A percentile compares a stretch with the other conserved stretches of the same genome.
These are phyloP conservation scores for Viola odorata DNA, from an alignment of 345 rosid genomes.

Conservation along the genomic window DNA sequence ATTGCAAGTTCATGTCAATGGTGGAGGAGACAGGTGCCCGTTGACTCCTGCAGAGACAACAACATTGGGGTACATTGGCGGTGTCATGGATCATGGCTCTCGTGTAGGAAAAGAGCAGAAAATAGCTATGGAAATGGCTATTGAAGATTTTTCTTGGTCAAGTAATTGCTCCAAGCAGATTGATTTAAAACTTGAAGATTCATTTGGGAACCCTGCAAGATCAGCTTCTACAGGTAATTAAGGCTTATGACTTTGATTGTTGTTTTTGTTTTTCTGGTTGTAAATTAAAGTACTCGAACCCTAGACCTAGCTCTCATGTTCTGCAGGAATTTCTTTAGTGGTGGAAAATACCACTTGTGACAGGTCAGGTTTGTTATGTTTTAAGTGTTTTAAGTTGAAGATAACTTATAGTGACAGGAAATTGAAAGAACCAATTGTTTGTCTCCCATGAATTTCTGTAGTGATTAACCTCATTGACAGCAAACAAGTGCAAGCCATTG, in stretches of 20 bases:
- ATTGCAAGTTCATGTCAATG: no score
- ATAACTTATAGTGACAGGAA: background rate
- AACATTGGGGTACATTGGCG: constrained; percentile 1
- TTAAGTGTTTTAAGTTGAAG: background rate
- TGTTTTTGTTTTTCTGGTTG: no score
- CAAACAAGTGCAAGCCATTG: constrained; percentile 15
- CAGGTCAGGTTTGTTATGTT: background rate
- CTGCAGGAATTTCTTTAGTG: background rate
- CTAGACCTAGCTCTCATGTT: no score
- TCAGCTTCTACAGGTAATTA: constrained; percentile 1
- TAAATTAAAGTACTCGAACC: no score
- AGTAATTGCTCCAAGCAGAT: constrained; percentile 3
- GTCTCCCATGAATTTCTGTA: background rate
- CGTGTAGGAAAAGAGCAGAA: constrained; percentile 16
- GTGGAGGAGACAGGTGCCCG: background rate
- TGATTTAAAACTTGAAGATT: background rate
- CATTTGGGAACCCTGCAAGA: background rate
- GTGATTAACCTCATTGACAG: constrained; percentile 18
- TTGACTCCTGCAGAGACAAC: background rate
- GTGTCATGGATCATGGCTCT: constrained; percentile 5
- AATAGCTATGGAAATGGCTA: constrained; percentile 21
- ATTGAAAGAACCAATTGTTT: background rate
- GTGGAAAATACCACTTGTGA: background rate
- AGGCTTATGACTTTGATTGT: no score
- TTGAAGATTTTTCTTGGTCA: constrained; percentile 6